Evolutionary conservation across 352 stramenopile species (phyloP).

Genomic region (Globisporangium takayamanum): DNA sequence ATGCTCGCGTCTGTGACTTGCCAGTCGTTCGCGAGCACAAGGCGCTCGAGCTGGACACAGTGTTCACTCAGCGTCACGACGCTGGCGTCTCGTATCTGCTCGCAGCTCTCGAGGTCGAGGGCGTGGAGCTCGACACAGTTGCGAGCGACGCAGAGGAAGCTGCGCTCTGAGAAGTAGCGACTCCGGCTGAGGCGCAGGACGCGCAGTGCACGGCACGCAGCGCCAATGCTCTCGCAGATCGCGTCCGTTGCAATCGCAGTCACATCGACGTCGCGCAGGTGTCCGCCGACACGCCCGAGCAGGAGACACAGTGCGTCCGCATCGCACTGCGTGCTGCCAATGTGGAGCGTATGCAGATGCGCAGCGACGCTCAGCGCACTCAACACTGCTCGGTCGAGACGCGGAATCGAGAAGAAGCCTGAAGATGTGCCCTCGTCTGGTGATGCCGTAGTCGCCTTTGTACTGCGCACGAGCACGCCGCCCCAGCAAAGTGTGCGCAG

Average conservation of each 20-base stretch:
- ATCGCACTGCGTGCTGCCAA: conserved; percentile 57
- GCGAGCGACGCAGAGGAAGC: conserved; percentile 39
- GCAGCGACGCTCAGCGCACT: conserved; percentile 15
- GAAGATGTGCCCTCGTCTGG: not conserved
- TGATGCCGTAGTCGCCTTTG: conserved; percentile 16
- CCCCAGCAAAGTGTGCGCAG: conserved; percentile 41
- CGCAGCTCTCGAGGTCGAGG: conserved; percentile 69
- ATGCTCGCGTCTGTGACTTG: conserved; percentile 56
- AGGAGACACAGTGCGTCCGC: conserved; percentile 27
- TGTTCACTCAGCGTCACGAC: conserved; percentile 28
- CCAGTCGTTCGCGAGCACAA: conserved; percentile 68
- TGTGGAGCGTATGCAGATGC: conserved; percentile 34
- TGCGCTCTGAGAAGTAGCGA: conserved; percentile 58
- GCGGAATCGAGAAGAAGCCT: conserved; percentile 66
- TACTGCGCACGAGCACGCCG: conserved; percentile 52
- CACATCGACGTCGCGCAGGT: conserved; percentile 48
- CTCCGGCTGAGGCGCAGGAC: conserved; percentile 55
- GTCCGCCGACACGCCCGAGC: conserved; percentile 14
- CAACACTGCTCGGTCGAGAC: conserved; percentile 26
- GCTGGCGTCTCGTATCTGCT: conserved; percentile 49
- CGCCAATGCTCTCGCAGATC: conserved; percentile 39
- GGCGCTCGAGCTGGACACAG: conserved; percentile 36
- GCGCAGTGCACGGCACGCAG: conserved; percentile 26
- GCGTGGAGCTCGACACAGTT: conserved; percentile 27
- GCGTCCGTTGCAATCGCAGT: conserved; percentile 54